A percentile compares a stretch with the other conserved stretches of the same genome.
phyloP scores from a whole-genome alignment of 2,329 filamentous ascomycete genomes.

The Venturia effusa region DNA sequence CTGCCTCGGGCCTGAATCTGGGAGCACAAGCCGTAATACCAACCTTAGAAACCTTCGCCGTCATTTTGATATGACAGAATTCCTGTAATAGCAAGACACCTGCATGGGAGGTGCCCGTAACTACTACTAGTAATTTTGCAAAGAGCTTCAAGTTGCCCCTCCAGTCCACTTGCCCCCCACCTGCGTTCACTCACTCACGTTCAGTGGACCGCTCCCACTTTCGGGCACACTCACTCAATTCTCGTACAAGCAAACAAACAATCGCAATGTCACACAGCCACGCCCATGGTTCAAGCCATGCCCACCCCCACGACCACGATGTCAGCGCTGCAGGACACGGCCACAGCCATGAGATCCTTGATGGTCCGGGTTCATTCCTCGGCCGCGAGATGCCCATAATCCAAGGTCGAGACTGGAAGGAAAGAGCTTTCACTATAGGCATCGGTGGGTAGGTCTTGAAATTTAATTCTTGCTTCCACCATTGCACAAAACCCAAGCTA shows the following conservation, averaged over 20 bases:
- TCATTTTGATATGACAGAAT: too few species aligned
- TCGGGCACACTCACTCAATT: neutral
- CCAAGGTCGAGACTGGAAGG: constrained; percentile 76
- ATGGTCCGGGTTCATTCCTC: constrained; percentile 82
- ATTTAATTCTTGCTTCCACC: neutral
- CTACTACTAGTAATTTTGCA: neutral
- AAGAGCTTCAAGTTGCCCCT: too few species aligned
- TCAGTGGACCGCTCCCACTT: neutral
- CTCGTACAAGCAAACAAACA: neutral
- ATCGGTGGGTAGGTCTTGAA: constrained; percentile 70
- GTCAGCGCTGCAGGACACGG: constrained; percentile 60
- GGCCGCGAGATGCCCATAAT: constrained; percentile 89
- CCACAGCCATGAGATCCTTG: constrained; percentile 90
- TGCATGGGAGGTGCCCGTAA: neutral
- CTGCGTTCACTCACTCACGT: neutral
- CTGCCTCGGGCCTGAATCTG: too few species aligned
- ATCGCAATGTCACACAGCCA: constrained; percentile 2
- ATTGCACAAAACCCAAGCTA: neutral
- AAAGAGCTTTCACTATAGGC: constrained; percentile 90
- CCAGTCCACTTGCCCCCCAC: neutral
- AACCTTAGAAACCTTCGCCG: too few species aligned
- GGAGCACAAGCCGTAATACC: too few species aligned
- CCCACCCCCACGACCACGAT: constrained; percentile 16
- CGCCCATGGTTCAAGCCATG: neutral
- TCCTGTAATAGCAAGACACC: too few species aligned